Evolutionary conservation across 495 filamentous ascomycete species (phyloP).

Genomic region (Thermochaetoides thermophila): DNA sequence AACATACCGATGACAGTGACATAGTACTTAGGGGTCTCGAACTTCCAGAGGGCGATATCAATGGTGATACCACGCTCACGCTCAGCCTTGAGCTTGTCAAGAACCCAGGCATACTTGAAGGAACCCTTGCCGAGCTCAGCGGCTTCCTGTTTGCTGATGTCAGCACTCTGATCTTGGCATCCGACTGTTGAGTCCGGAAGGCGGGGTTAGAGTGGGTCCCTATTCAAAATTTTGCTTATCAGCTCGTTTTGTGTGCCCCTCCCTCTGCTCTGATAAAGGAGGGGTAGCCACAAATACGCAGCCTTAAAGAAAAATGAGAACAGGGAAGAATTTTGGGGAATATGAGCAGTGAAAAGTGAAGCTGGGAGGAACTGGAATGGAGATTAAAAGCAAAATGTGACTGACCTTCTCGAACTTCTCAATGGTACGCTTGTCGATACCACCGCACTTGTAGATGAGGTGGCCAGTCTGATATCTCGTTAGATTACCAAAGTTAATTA

Average conservation of each 20-base stretch:
- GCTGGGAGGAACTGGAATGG: conserved; percentile 3
- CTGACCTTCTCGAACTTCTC: conserved; percentile 99
- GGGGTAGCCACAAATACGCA: conserved; percentile 14
- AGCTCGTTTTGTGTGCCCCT: conserved; percentile 17
- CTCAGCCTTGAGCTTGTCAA: conserved; percentile 99
- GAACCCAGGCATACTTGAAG: conserved; percentile 99
- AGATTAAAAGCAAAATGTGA: conserved; percentile 7
- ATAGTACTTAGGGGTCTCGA: conserved; percentile 97
- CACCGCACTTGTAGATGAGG: conserved; percentile 99
- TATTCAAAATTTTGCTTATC: conserved; percentile 12
- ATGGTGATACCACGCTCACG: conserved; percentile 99
- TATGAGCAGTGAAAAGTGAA: conserved; percentile 6
- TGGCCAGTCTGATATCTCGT: conserved; percentile 42
- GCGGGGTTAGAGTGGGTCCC: conserved; percentile 12
- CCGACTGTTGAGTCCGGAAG: neutral
- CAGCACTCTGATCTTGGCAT: conserved; percentile 10
- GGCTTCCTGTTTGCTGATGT: conserved; percentile 57
- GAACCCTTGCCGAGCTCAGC: conserved; percentile 99
- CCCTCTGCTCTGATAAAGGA: conserved; percentile 19
- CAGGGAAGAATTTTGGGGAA: conserved; percentile 4
- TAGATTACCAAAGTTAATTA: too few species aligned
- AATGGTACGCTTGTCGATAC: conserved; percentile 99
- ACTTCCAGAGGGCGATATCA: conserved; percentile 99
- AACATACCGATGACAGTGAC: conserved; percentile 92
- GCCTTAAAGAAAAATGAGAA: conserved; percentile 5